phyloP scores from a whole-genome alignment of 192 early-diverging fungal genomes.

The Allomyces macrogynus region DNA sequence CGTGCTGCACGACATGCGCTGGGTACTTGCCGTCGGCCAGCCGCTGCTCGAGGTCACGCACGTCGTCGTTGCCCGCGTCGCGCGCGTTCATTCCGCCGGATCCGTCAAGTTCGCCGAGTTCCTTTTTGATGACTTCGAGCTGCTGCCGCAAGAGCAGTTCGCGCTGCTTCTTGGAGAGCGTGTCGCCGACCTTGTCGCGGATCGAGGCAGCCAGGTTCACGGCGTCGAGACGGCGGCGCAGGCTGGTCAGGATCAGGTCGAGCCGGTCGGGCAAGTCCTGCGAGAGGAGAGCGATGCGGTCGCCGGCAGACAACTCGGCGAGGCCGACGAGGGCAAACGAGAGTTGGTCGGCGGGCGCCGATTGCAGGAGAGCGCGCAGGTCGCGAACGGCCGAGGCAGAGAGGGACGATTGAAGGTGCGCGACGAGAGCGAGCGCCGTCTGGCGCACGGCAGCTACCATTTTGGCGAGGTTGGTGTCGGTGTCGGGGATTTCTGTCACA shows the following conservation, averaged over 20 bases:
- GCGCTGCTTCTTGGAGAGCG: constrained; percentile 56
- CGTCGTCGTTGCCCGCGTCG: constrained; percentile 38
- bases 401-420: background rate
- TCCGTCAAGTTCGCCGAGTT: constrained; percentile 47
- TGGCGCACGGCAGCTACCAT: background rate
- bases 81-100: background rate
- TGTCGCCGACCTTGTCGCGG: constrained; percentile 45
- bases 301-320: background rate
- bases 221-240: constrained; percentile 17
- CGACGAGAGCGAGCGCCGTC: background rate
- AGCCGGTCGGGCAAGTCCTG: background rate
- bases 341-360: background rate
- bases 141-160: constrained; percentile 63
- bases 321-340: background rate
- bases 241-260: background rate
- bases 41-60: constrained; percentile 30
- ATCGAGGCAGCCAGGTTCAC: constrained; percentile 60
- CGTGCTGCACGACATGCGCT: constrained; percentile 32
- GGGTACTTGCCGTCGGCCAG: constrained; percentile 36
- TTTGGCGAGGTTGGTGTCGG: background rate
- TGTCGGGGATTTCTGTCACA: background rate
- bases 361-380: background rate
- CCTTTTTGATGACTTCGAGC: constrained; percentile 59
- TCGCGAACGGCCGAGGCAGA: background rate
- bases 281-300: background rate